A percentile compares a stretch with the other conserved stretches of the same genome.
These are phyloP conservation scores for Zygotorulaspora sp. DNA, from an alignment of 805 yeast genomes.

Conservation along the genomic window DNA sequence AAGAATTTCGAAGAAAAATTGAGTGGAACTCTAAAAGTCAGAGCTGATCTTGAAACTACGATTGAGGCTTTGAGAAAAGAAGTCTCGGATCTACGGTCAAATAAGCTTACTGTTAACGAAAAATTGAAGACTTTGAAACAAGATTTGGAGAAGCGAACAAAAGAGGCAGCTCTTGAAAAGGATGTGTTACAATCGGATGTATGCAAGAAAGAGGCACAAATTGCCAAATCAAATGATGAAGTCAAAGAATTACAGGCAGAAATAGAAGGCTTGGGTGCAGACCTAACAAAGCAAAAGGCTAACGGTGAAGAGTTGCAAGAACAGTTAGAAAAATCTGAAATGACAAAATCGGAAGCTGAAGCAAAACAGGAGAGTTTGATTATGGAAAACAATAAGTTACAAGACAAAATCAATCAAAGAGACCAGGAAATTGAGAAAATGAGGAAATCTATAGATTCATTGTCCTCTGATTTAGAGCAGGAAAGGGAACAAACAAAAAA, in stretches of 20 bases:
- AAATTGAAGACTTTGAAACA: neutral
- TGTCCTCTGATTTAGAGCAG: conserved; percentile 1
- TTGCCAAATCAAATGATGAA: conserved; percentile 12
- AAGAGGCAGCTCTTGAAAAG: neutral
- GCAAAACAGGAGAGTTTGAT: conserved; percentile 4
- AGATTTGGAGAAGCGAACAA: neutral
- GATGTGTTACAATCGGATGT: no score
- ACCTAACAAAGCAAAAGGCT: conserved; percentile 6
- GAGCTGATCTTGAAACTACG: conserved; percentile 3
- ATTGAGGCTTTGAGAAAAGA: conserved; percentile 2
- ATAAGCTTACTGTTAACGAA: neutral
- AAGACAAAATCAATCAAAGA: conserved; percentile 6
- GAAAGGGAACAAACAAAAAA: conserved; percentile 2
- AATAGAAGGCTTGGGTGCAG: conserved; percentile 12
- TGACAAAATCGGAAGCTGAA: conserved; percentile 8
- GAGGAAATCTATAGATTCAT: conserved; percentile 3
- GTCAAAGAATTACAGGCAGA: conserved; percentile 20
- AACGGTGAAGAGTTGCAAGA: neutral
- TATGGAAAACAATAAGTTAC: conserved; percentile 13
- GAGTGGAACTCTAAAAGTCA: neutral
- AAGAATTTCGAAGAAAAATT: neutral
- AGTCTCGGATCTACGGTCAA: neutral
- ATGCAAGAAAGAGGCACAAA: conserved; percentile 7
- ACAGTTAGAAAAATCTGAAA: neutral
- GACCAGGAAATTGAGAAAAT: conserved; percentile 18